These are phyloP conservation scores for Phytophthora quininea DNA, from an alignment of 352 stramenopile genomes.

Conservation along the genomic window DNA sequence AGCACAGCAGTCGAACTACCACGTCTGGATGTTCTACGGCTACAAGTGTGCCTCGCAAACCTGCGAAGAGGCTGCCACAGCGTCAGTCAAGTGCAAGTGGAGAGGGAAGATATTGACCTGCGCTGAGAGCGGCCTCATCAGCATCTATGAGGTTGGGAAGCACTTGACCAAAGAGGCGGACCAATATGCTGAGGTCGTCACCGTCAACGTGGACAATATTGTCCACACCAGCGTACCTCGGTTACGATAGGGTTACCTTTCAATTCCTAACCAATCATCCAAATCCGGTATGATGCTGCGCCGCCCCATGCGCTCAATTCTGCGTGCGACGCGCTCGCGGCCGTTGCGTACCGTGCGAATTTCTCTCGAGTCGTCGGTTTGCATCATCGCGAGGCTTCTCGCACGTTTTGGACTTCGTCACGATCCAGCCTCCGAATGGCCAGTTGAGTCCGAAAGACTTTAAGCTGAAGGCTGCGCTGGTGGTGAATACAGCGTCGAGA, in stretches of 20 bases:
- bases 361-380: conserved; percentile 4
- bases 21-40: no score
- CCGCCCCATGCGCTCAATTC: background rate
- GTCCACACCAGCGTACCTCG: no score
- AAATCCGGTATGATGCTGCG: conserved; percentile 1
- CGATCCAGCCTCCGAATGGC: conserved; percentile 37
- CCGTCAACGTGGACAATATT: no score
- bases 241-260: no score
- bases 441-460: conserved; percentile 45
- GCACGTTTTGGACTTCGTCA: conserved; percentile 49
- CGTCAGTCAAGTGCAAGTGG: background rate
- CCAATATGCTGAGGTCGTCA: background rate
- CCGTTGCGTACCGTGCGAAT: background rate
- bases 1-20: no score
- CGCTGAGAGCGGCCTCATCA: background rate
- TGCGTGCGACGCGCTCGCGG: conserved; percentile 5
- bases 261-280: no score
- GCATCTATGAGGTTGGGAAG: background rate
- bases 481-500: conserved; percentile 78
- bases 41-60: background rate
- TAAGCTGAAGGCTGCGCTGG: conserved; percentile 50
- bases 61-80: background rate
- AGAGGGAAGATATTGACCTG: background rate
- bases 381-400: conserved; percentile 44
- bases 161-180: background rate